These are phyloP conservation scores for sorghum (Sorghum bicolor) DNA, from an alignment of 176 grass and related monocot genomes.

Conservation along the genomic window Sorghum_bicolor_NCBIv3 NC_012878.2:718001-718500, in stretches of 20 bases:
- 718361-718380: slow-evolving; percentile 23
- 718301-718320: slow-evolving; percentile 59
- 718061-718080: slow-evolving; percentile 98
- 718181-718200: slow-evolving; percentile 75
- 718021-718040: slow-evolving; percentile 94
- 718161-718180: slow-evolving; percentile 59
- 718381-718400: slow-evolving; percentile 28
- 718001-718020: slow-evolving; percentile 93
- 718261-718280: slow-evolving; percentile 80
- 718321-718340: not conserved
- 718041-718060: slow-evolving; percentile 95
- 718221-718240: not conserved
- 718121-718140: slow-evolving; percentile 84
- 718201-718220: not conserved
- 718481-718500: slow-evolving; percentile 60
- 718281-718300: slow-evolving; percentile 89
- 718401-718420: slow-evolving; percentile 60
- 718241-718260: slow-evolving; percentile 18
- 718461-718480: slow-evolving; percentile 86
- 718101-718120: slow-evolving; percentile 86
- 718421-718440: slow-evolving; percentile 78
- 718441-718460: slow-evolving; percentile 79
- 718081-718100: slow-evolving; percentile 96
- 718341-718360: not conserved
- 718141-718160: slow-evolving; percentile 23